Percentiles rank a stretch among this genome's conserved stretches.
Conservation (phyloP, 148 eudicot genomes). For the Rhododendron kiyosumense region DNA sequence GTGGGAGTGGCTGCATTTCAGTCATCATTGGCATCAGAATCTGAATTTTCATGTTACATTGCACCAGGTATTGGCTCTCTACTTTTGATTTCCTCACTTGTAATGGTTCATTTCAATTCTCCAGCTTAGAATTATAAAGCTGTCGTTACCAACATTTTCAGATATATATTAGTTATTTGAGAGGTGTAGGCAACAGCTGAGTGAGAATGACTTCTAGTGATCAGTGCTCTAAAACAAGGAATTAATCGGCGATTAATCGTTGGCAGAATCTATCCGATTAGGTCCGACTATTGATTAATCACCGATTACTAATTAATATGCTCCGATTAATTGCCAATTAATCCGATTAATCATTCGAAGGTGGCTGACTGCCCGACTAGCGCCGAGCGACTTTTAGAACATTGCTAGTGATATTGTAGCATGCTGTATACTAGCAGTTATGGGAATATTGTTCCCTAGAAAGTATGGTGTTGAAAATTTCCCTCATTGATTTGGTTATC, state of each 20-base stretch:
- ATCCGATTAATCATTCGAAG: no score
- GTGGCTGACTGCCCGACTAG: no score
- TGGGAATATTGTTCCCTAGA: neutral
- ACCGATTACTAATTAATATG: no score
- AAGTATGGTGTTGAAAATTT: neutral
- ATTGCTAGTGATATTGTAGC: neutral
- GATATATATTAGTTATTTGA: neutral
- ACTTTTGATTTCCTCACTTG: neutral
- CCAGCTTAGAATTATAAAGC: neutral
- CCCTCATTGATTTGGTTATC: neutral
- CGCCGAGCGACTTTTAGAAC: no score
- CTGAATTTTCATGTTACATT: constrained; percentile 54
- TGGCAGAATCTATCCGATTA: no score
- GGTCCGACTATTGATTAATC: no score
- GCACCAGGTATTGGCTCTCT: constrained; percentile 58
- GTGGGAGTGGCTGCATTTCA: constrained; percentile 62
- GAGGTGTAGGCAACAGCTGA: neutral
- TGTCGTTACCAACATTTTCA: neutral
- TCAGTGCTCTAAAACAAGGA: no score
- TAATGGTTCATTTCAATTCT: neutral
- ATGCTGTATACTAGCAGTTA: neutral
- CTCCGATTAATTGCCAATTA: no score
- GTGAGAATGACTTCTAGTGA: neutral
- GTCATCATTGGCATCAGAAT: constrained; percentile 49
- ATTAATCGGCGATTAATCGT: no score